Percentiles rank a stretch among this genome's conserved stretches.
Evolutionary conservation across 2,329 filamentous ascomycete genomes (phyloP).

Genomic region (Didymella segeticola): DNA sequence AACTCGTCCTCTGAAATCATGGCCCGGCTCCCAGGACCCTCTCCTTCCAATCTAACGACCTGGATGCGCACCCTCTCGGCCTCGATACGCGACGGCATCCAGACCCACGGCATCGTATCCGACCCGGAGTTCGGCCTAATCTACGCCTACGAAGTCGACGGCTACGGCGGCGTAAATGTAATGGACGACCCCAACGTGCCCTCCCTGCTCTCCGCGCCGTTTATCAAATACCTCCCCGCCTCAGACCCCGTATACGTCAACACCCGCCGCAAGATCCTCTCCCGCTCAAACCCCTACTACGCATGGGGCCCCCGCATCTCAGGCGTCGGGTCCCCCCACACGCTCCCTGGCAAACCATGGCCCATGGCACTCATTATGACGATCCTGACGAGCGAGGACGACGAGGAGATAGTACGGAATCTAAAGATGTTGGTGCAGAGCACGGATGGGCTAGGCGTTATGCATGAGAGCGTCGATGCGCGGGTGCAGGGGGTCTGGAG

Average conservation of each 20-base stretch:
- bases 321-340: constrained; percentile 56
- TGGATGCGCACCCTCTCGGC: constrained; percentile 64
- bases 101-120: constrained; percentile 49
- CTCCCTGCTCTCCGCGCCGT: constrained; percentile 68
- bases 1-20: constrained; percentile 60
- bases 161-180: constrained; percentile 58
- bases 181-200: constrained; percentile 79
- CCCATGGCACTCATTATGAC: constrained; percentile 59
- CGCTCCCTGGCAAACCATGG: constrained; percentile 55
- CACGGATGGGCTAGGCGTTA: constrained; percentile 56
- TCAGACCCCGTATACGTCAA: constrained; percentile 52
- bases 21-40: constrained; percentile 48
- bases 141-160: constrained; percentile 59
- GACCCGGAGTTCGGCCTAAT: constrained; percentile 46
- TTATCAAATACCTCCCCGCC: constrained; percentile 61
- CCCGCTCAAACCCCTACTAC: constrained; percentile 56
- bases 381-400: constrained; percentile 56
- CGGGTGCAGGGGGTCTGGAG: constrained; percentile 51
- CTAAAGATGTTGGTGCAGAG: constrained; percentile 54
- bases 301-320: constrained; percentile 54
- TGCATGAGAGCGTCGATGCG: constrained; percentile 59
- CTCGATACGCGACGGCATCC: constrained; percentile 52
- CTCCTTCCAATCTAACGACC: constrained; percentile 55
- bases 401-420: constrained; percentile 52
- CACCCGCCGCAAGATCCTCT: constrained; percentile 54